A percentile compares a stretch with the other conserved stretches of the same genome.
These are phyloP conservation scores for Nepenthes alata DNA, from an alignment of 179 eudicot genomes.

Conservation along the genomic window DNA sequence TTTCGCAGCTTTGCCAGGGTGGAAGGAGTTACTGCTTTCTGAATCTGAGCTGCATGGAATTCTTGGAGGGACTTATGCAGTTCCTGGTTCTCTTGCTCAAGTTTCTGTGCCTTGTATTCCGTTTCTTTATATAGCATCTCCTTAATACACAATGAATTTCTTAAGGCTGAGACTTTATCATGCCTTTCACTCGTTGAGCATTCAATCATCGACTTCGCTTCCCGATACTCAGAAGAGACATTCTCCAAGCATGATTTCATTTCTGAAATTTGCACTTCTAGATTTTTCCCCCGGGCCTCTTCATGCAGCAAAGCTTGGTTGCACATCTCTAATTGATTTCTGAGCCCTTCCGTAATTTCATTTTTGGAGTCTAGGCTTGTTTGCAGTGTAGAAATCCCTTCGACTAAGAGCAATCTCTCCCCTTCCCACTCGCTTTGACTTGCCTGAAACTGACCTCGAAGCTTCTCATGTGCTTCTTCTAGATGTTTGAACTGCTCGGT, in stretches of 20 bases:
- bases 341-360: constrained; percentile 29
- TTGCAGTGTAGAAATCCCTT: constrained; percentile 45
- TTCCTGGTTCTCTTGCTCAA: constrained; percentile 67
- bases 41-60: constrained; percentile 73
- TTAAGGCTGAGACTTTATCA: constrained; percentile 36
- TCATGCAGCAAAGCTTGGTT: constrained; percentile 64
- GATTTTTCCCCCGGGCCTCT: constrained; percentile 39
- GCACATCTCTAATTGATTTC: constrained; percentile 37
- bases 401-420: constrained; percentile 49
- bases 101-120: constrained; percentile 35
- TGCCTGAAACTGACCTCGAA: constrained; percentile 22
- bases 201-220: constrained; percentile 29
- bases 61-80: constrained; percentile 41
- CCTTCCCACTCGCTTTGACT: constrained; percentile 54
- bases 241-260: constrained; percentile 27
- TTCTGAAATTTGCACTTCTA: constrained; percentile 57
- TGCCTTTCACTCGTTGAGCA: constrained; percentile 27
- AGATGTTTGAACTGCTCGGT: constrained; percentile 67
- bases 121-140: constrained; percentile 56
- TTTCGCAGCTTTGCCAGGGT: constrained; percentile 49
- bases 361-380: constrained; percentile 33
- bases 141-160: constrained; percentile 40
- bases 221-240: constrained; percentile 24
- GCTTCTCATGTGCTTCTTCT: constrained; percentile 73
- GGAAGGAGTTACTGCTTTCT: constrained; percentile 42